Base-by-base conservation (phyloP, 345 rosid genomes). In the Hypericum perforatum region DNA sequence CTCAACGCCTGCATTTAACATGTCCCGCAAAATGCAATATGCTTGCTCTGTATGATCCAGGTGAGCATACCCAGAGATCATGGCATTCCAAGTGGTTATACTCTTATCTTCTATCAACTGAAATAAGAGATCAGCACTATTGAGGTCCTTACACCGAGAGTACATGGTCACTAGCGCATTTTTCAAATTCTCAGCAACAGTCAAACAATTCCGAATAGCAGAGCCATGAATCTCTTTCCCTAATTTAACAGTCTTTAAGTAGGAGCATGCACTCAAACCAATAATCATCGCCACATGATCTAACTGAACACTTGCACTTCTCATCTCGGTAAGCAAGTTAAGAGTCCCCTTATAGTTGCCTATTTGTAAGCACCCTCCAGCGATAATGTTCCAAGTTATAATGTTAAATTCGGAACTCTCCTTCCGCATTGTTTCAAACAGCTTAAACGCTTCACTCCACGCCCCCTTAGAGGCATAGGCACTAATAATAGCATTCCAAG, bases 151-250 rank as follows among this genome's bases (percentile, higher is more conserved):
- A 47, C 86, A 82, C 67, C 86, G 80, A 3, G 88, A 64, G 67
- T 88, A 82, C 88, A 84, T 82, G 39, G 91, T 78, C 60, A 82
- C 82, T 66, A 82, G 46, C 40, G 96, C 78, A 60, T 81, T 88
- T 54, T 63, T 71, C 16, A 82, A 80, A 62, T 78, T 82, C 48
- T 70, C 70, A 57, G 63, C 59, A 48, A 53, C 57, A 36, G 70
- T 71, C 48, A 44, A 67, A 71, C 11, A 62, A 63, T 64, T 49
- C 2, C 82, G 80, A 54, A 80, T 54, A 1, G 85, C 80, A 56
- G 56, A 62, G 69, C 81, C 76, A 59, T 88, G 94, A 37, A 85
- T 76, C 71, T 78, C 83, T 67, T 56, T 77, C 6, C 96, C 96
- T 61, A 69, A 43, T 32, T 63, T 64, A 58, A 68, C 45, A 65